Conservation (phyloP, 2,329 filamentous ascomycete species). For the Cucurbitaria berberidis region DNA sequence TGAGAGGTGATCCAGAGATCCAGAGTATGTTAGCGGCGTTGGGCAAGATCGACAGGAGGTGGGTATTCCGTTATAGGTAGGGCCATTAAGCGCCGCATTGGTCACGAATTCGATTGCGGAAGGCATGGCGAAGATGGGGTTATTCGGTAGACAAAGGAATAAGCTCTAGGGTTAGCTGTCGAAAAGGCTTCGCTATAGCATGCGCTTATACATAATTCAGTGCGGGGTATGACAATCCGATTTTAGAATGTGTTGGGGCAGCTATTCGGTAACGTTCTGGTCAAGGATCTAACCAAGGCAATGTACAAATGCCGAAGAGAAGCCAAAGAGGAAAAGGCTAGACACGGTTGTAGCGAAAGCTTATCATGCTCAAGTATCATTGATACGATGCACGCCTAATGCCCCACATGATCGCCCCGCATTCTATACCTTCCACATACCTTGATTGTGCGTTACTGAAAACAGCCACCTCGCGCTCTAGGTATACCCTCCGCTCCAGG, state of each 20-base stretch:
- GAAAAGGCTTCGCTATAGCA: too few species aligned
- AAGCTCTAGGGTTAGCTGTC: too few species aligned
- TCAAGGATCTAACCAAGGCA: not conserved
- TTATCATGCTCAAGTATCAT: not conserved
- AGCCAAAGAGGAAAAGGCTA: not conserved
- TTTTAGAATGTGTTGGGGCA: not conserved
- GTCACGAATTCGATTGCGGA: not conserved
- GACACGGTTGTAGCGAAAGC: not conserved
- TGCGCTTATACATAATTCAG: not conserved
- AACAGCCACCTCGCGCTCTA: too few species aligned
- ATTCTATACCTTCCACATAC: not conserved
- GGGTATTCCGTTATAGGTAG: not conserved
- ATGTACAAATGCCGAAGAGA: not conserved
- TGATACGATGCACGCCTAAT: not conserved
- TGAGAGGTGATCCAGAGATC: not conserved
- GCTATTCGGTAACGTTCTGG: not conserved
- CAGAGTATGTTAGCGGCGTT: not conserved
- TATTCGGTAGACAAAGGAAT: too few species aligned
- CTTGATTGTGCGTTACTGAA: too few species aligned
- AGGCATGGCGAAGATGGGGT: not conserved
- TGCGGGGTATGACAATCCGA: not conserved
- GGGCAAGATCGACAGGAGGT: not conserved
- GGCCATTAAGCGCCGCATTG: not conserved
- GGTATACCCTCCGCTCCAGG: too few species aligned
- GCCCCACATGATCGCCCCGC: not conserved